Percentiles rank a stretch among this genome's conserved stretches.
These are phyloP conservation scores for Coniosporium apollinis DNA, from an alignment of 495 filamentous ascomycete genomes.

Conservation along the genomic window DNA sequence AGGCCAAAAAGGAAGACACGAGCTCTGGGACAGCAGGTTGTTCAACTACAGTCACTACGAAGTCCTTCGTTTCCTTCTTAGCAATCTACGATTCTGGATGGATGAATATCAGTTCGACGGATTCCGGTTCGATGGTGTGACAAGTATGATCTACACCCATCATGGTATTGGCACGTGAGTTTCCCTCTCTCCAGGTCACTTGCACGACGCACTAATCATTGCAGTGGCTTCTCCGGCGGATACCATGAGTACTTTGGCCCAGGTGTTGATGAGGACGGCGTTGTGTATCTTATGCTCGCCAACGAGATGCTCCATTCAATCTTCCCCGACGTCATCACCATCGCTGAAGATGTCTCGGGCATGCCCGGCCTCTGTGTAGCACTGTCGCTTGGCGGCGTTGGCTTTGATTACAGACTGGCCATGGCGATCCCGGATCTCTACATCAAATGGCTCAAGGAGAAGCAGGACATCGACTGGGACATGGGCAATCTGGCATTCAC, in stretches of 20 bases:
- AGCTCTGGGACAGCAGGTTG: slow-evolving; percentile 85
- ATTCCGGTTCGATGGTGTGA: slow-evolving; percentile 95
- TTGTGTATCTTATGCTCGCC: slow-evolving; percentile 90
- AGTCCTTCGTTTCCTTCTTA: slow-evolving; percentile 82
- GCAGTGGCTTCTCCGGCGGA: slow-evolving; percentile 86
- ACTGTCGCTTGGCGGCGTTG: slow-evolving; percentile 72
- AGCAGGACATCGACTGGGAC: slow-evolving; percentile 83
- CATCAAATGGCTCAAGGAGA: slow-evolving; percentile 95
- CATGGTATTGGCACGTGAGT: slow-evolving; percentile 97
- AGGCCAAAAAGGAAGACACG: slow-evolving; percentile 67
- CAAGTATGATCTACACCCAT: slow-evolving; percentile 91
- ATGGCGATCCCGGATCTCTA: slow-evolving; percentile 99
- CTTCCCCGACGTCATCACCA: slow-evolving; percentile 73
- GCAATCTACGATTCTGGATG: slow-evolving; percentile 98
- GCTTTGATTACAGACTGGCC: slow-evolving; percentile 92
- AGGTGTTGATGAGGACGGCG: slow-evolving; percentile 82
- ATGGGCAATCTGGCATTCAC: slow-evolving; percentile 71
- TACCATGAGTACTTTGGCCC: slow-evolving; percentile 97
- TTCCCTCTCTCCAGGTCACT: neutral
- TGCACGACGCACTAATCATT: slow-evolving; percentile 11
- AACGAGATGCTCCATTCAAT: slow-evolving; percentile 89
- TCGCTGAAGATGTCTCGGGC: slow-evolving; percentile 93
- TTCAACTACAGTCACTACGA: slow-evolving; percentile 97
- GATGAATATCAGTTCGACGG: slow-evolving; percentile 94
- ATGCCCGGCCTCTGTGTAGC: slow-evolving; percentile 91